Evolutionary conservation across 1,284 basidiomycete genomes (phyloP).

Genomic region (Ganoderma lucidum): DNA sequence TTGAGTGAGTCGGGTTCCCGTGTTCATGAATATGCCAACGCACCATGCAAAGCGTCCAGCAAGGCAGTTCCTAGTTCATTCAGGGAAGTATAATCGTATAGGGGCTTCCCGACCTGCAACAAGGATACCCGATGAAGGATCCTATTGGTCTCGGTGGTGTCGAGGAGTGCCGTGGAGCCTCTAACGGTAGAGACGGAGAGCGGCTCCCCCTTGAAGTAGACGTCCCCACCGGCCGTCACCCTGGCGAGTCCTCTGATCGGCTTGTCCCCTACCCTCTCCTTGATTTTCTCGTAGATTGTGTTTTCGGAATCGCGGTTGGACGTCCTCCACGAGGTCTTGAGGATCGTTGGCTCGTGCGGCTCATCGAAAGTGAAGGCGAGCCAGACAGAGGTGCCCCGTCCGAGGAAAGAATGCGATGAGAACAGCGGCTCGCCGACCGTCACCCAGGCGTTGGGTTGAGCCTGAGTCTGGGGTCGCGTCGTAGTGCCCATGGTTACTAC

Average conservation of each 20-base stretch:
- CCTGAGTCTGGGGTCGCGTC: background rate
- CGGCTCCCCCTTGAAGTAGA: background rate
- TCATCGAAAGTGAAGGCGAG: background rate
- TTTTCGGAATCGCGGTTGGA: background rate
- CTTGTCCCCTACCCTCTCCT: background rate
- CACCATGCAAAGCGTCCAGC: background rate
- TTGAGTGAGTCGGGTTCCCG: background rate
- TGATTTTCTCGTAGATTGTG: background rate
- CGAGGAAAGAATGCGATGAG: background rate
- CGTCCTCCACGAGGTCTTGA: background rate
- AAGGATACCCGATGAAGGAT: background rate
- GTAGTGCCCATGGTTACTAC: background rate
- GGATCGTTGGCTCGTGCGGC: background rate
- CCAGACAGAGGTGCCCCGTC: background rate
- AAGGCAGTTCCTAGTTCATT: background rate
- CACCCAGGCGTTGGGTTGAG: background rate
- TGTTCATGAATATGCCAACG: background rate
- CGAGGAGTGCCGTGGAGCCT: too few species aligned
- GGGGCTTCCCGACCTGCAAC: background rate
- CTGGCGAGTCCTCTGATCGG: background rate
- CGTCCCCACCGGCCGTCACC: background rate
- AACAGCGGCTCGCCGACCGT: background rate
- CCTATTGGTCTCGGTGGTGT: background rate
- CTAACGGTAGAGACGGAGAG: background rate
- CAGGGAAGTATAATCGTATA: background rate